Evolutionary conservation across 2,329 filamentous ascomycete species (phyloP).

Genomic region (Colletotrichum sp.): DNA sequence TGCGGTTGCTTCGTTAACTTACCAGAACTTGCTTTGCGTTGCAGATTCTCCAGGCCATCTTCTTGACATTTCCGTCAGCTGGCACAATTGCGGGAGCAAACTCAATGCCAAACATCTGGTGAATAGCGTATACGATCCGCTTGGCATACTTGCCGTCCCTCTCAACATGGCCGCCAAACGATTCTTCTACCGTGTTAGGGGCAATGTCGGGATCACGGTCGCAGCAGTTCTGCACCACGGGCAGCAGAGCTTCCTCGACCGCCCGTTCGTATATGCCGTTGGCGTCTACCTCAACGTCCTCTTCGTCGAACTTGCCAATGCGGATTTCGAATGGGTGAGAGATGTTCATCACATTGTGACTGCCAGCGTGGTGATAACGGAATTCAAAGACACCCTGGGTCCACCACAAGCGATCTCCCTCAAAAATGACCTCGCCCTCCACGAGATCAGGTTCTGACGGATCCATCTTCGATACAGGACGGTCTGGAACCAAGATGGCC

Average conservation of each 20-base stretch:
- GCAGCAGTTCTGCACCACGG: conserved; percentile 88
- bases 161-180: conserved; percentile 85
- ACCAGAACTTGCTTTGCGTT: conserved; percentile 96
- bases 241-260: conserved; percentile 79
- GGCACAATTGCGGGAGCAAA: conserved; percentile 92
- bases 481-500: conserved; percentile 76
- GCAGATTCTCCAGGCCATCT: conserved; percentile 92
- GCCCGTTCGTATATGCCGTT: conserved; percentile 69
- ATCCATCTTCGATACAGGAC: conserved; percentile 57
- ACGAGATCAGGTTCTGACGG: conserved; percentile 63
- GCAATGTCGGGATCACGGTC: conserved; percentile 92
- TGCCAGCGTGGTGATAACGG: conserved; percentile 92
- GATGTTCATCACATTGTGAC: conserved; percentile 92
- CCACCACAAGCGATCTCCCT: conserved; percentile 97
- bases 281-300: conserved; percentile 67
- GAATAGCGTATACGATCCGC: conserved; percentile 90
- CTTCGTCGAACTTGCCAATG: conserved; percentile 79
- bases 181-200: conserved; percentile 77
- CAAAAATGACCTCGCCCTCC: conserved; percentile 83
- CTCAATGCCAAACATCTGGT: conserved; percentile 97
- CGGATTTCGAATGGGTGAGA: conserved; percentile 92
- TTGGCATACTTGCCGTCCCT: conserved; percentile 88
- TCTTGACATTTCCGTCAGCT: conserved; percentile 88
- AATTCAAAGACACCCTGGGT: conserved; percentile 96
- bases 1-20: conserved; percentile 42